These are phyloP conservation scores for Toxoplasma gondii DNA, from an alignment of 169 alveolate species.

Conservation along the genomic window DNA sequence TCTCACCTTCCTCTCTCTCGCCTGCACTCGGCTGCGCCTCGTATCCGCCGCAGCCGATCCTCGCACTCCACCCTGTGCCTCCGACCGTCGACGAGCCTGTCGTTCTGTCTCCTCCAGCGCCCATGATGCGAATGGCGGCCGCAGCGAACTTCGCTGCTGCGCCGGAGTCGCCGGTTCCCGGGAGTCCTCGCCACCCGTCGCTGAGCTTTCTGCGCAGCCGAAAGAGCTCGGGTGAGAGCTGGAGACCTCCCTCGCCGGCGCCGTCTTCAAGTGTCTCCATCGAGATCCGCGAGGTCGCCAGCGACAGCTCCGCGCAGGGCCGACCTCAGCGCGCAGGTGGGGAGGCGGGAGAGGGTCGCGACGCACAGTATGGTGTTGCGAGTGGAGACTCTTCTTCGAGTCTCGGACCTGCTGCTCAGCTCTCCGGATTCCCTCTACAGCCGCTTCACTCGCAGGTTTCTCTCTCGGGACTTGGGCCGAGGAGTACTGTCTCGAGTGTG, in stretches of 20 bases:
- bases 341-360: too few relatives aligned
- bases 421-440: background rate
- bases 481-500: background rate
- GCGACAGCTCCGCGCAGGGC: background rate
- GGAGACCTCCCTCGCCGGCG: background rate
- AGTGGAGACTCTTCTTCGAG: too few relatives aligned
- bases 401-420: background rate
- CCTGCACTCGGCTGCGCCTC: background rate
- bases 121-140: conserved; percentile 10
- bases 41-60: background rate
- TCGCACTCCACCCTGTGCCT: conserved; percentile 13
- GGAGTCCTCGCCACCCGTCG: background rate
- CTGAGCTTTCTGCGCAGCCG: background rate
- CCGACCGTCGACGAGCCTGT: conserved; percentile 6
- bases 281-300: background rate
- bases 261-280: background rate
- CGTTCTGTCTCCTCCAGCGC: conserved; percentile 29
- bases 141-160: background rate
- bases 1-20: background rate
- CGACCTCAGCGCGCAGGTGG: too few relatives aligned
- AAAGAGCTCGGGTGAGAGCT: background rate
- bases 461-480: background rate
- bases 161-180: background rate
- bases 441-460: background rate
- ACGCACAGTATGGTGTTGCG: too few relatives aligned